Percentiles rank a stretch among this genome's conserved stretches.
phyloP scores from a whole-genome alignment of 257 asterid species.

The Solanum okadae region DNA sequence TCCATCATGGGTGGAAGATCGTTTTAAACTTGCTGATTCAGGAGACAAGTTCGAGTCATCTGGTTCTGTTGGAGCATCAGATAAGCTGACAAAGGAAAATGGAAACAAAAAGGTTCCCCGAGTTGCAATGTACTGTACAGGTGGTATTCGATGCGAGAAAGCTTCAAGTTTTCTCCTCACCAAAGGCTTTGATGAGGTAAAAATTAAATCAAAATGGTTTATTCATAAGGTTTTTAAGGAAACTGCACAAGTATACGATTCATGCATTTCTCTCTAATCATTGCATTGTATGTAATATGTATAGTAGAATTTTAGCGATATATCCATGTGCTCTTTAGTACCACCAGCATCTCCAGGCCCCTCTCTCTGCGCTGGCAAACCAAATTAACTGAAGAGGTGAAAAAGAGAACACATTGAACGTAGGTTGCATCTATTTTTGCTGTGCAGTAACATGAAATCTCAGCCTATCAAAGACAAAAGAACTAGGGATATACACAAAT shows the following conservation, averaged over 20 bases:
- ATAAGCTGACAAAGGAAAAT: conserved; percentile 21
- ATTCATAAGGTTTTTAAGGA: background rate
- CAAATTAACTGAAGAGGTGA: background rate
- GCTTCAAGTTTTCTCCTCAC: conserved; percentile 88
- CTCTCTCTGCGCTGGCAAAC: background rate
- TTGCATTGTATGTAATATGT: background rate
- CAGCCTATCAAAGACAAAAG: background rate
- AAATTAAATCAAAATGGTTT: background rate
- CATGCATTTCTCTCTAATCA: background rate
- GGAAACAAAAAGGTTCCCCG: conserved; percentile 51
- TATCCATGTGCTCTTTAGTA: background rate
- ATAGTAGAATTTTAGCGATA: background rate
- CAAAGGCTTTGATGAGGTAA: conserved; percentile 89
- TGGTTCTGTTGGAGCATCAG: conserved; percentile 20
- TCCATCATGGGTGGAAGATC: conserved; percentile 80
- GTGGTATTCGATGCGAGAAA: conserved; percentile 98
- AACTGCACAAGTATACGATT: background rate
- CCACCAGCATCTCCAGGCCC: background rate
- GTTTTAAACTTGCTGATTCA: conserved; percentile 27
- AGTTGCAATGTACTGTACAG: conserved; percentile 98
- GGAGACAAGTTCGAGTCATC: conserved; percentile 19
- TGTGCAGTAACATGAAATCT: background rate
- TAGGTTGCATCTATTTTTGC: background rate
- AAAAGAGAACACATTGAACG: background rate
- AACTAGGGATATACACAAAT: background rate